phyloP scores from a whole-genome alignment of 345 rosid species.

The Lagerstroemia speciosa region DNA sequence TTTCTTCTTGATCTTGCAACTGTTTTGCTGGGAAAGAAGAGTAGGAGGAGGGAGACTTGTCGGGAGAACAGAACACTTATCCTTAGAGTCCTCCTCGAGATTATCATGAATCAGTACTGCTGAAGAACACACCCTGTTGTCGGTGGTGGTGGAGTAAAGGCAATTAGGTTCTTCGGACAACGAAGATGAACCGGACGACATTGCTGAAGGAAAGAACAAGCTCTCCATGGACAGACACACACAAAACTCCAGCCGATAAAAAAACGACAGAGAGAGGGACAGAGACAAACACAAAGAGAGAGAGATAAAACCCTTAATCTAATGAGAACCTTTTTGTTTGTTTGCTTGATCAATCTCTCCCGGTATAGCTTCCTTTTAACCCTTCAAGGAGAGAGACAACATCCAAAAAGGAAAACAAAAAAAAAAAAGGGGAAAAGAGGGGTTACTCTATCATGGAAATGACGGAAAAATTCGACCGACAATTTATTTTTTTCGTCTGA shows the following conservation, averaged over 20 bases:
- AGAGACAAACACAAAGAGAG: background rate
- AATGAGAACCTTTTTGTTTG: background rate
- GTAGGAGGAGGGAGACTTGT: constrained; percentile 24
- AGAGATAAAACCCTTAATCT: background rate
- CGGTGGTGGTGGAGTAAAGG: constrained; percentile 36
- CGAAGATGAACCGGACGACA: constrained; percentile 51
- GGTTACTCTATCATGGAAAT: too few relatives aligned
- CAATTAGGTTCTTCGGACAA: constrained; percentile 63
- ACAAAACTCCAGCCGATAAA: constrained; percentile 1
- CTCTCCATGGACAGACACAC: background rate
- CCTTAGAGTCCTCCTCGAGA: background rate
- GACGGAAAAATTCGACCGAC: too few relatives aligned
- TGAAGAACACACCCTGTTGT: constrained; percentile 6
- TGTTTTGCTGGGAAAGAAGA: too few relatives aligned
- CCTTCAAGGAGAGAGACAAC: background rate
- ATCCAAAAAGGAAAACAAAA: too few relatives aligned
- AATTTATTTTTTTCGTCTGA: too few relatives aligned
- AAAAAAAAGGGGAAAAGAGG: too few relatives aligned
- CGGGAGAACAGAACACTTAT: constrained; percentile 11
- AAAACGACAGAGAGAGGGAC: background rate
- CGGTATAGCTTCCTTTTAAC: background rate
- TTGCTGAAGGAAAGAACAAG: constrained; percentile 44
- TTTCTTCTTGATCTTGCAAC: constrained; percentile 57
- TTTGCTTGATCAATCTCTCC: background rate
- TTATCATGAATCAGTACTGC: constrained; percentile 3